Conservation (phyloP, 371 early-diverging fungal species). For the Apophysomyces variabilis region DNA sequence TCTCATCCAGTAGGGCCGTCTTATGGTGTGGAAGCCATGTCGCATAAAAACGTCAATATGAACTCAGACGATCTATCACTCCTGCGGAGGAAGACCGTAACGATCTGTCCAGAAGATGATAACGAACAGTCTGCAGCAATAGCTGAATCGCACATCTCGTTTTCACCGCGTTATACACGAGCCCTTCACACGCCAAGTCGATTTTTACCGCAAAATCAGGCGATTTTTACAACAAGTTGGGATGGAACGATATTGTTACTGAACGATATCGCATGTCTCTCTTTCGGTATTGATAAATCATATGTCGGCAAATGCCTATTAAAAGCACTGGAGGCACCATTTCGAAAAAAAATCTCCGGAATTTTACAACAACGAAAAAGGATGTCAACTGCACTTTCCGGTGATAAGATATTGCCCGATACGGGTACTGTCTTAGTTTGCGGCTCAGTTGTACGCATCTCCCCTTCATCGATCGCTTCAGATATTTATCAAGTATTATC, state of each 20-base stretch:
- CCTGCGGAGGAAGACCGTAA: slow-evolving; percentile 4
- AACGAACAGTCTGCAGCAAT: neutral
- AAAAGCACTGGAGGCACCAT: slow-evolving; percentile 36
- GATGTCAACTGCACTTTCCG: slow-evolving; percentile 21
- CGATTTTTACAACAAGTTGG: slow-evolving; percentile 64
- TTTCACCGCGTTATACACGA: slow-evolving; percentile 33
- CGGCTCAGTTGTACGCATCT: slow-evolving; percentile 57
- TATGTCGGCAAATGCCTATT: slow-evolving; percentile 38
- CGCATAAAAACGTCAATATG: slow-evolving; percentile 17
- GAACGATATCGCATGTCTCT: slow-evolving; percentile 59
- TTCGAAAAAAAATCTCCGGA: slow-evolving; percentile 36
- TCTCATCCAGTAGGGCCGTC: slow-evolving; percentile 39
- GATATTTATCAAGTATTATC: neutral
- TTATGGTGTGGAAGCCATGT: slow-evolving; percentile 21
- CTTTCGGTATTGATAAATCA: slow-evolving; percentile 54
- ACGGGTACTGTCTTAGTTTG: slow-evolving; percentile 47
- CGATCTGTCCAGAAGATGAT: slow-evolving; percentile 11
- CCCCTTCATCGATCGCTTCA: neutral
- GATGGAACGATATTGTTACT: slow-evolving; percentile 56
- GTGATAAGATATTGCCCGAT: slow-evolving; percentile 20
- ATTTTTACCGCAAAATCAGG: slow-evolving; percentile 67
- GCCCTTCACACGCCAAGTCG: slow-evolving; percentile 67
- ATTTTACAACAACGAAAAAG: slow-evolving; percentile 23
- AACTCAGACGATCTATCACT: slow-evolving; percentile 18
- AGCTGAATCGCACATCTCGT: slow-evolving; percentile 12